Base-by-base conservation (phyloP, 345 rosid species). In the Lepidium aucheri region DNA sequence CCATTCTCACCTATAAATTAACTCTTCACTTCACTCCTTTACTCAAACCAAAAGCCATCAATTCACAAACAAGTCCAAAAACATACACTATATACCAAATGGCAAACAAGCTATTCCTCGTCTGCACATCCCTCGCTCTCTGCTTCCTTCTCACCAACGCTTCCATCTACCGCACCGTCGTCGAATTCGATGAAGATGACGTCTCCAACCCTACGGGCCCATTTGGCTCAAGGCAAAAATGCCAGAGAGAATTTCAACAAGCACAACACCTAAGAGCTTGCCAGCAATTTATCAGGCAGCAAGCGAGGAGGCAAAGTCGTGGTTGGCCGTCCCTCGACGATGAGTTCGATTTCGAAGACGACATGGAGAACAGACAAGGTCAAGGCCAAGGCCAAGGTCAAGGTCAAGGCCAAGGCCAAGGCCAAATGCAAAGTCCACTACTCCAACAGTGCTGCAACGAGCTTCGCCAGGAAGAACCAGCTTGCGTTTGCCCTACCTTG, bases 101-200 rank as follows among this genome's bases (percentile, higher is more conserved):
- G 63, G 70, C 70, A 17, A 51, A 62, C 55, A 65, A 54, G 34
- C 24, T 66, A 26, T 42, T 44, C 45, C 60, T 66, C 10, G 42
- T 54, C 24, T 34, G 13, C 20, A 62, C 63, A 11, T 20, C 70
- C 18, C 60, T 66, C 30, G 41, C 70, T 24, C 47, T 66, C 14
- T 65, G 13, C 28, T 34, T 65, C 70, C 70, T 65, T 53, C 50
- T 65, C 13, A 9, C 70, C 13, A 65, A 65, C 52, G 70, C 70
- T 16, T 65, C 70, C 42, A 66, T 53, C 54, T 54, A 66, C 62
- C 63, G 70, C 14, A 54, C 63, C 1, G 11, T 53, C 13, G 63
- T 66, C 4, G 70, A 66, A 63, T 41, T 66, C 34, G 70, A 66
- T 0, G 62, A 66, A 32, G 62, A 41, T 9, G 69, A 65, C 9